phyloP scores from a whole-genome alignment of 1,284 basidiomycete genomes.

The Irpex sp. region DNA sequence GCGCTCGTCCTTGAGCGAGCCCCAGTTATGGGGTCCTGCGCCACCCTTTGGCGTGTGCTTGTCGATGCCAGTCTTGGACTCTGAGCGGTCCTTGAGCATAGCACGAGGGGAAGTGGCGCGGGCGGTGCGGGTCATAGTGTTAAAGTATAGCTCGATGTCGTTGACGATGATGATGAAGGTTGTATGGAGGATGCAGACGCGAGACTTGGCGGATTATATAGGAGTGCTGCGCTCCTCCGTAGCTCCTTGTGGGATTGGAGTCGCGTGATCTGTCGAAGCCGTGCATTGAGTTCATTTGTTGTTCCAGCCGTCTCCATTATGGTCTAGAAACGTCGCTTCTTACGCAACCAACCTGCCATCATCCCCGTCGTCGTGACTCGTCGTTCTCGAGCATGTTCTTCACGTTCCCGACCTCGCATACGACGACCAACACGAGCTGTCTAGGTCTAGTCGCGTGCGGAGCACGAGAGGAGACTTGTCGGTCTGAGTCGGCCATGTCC shows the following conservation, averaged over 20 bases:
- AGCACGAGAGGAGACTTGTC: not conserved
- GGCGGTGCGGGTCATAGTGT: constrained; percentile 71
- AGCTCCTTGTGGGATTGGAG: constrained; percentile 4
- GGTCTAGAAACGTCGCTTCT: not conserved
- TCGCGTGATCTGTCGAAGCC: constrained; percentile 10
- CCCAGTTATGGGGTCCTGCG: constrained; percentile 83
- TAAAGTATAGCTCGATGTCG: constrained; percentile 1
- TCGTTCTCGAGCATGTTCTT: not conserved
- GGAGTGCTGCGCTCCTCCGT: constrained; percentile 4
- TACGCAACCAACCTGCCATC: not conserved
- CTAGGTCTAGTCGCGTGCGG: not conserved
- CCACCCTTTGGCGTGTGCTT: constrained; percentile 76
- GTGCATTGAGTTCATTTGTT: constrained; percentile 8
- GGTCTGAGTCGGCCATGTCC: not conserved
- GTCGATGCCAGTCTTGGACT: constrained; percentile 74
- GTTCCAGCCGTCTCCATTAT: constrained; percentile 1
- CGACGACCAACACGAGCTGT: not conserved
- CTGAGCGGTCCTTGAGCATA: constrained; percentile 72
- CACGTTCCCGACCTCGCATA: not conserved
- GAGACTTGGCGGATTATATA: constrained; percentile 13
- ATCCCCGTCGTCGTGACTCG: not conserved
- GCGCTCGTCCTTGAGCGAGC: constrained; percentile 61
- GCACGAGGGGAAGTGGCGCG: constrained; percentile 74
- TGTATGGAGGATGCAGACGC: constrained; percentile 1
- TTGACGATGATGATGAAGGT: not conserved